Conservation (phyloP, 2,329 filamentous ascomycete genomes). For the Sphaerulina vaccinii region DNA sequence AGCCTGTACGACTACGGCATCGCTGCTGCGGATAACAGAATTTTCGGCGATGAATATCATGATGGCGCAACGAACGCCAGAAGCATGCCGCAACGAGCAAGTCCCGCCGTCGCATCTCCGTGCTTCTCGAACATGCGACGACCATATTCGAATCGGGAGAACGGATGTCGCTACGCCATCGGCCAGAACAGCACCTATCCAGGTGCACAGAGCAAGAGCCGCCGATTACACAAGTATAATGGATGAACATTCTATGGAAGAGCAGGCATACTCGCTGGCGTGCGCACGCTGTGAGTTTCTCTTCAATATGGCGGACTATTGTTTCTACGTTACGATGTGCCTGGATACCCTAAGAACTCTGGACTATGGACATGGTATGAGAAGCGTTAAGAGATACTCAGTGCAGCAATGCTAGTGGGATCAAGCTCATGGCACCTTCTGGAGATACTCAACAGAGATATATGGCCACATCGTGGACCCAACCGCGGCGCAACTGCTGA, state of each 20-base stretch:
- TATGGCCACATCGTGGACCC: not conserved
- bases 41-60: not conserved
- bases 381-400: too few species aligned
- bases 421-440: too few species aligned
- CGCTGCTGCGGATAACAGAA: not conserved
- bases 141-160: not conserved
- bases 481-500: not conserved
- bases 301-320: too few species aligned
- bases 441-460: too few species aligned
- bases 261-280: too few species aligned
- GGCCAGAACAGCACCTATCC: not conserved
- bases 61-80: not conserved
- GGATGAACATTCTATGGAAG: not conserved
- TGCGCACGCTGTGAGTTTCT: too few species aligned
- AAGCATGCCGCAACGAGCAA: not conserved
- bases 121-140: not conserved
- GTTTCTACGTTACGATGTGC: too few species aligned
- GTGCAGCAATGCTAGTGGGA: too few species aligned
- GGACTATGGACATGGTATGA: too few species aligned
- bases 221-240: not conserved
- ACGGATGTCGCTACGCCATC: too few species aligned
- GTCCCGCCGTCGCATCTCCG: not conserved
- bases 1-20: not conserved
- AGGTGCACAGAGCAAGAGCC: too few species aligned
- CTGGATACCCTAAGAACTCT: too few species aligned